Evolutionary conservation across 1,139 yeast genomes (phyloP).

Genomic region (Debaryomycetaceae sp.): DNA sequence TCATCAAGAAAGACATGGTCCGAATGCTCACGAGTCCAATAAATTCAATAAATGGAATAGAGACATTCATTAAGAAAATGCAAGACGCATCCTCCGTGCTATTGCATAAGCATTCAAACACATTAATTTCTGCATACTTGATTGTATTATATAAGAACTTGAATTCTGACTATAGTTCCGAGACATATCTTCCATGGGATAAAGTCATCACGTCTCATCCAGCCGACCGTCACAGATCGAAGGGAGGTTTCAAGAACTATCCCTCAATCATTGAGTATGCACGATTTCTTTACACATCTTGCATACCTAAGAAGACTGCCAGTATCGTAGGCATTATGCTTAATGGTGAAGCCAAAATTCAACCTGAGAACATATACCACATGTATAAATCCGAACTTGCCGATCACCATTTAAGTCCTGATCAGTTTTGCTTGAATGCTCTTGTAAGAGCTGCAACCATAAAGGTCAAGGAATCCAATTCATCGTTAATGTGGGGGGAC

Average conservation of each 20-base stretch:
- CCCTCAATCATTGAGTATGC: constrained; percentile 18
- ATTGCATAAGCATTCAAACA: constrained; percentile 8
- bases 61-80: constrained; percentile 12
- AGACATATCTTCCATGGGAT: constrained; percentile 18
- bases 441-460: constrained; percentile 36
- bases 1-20: constrained; percentile 31
- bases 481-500: constrained; percentile 40
- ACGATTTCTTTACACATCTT: constrained; percentile 17
- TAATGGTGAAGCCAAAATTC: constrained; percentile 42
- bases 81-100: constrained; percentile 4
- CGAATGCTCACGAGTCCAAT: constrained; percentile 27
- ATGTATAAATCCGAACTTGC: constrained; percentile 28
- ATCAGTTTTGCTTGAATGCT: constrained; percentile 39
- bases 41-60: constrained; percentile 16
- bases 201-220: constrained; percentile 1
- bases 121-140: constrained; percentile 30
- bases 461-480: constrained; percentile 11
- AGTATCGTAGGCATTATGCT: constrained; percentile 34
- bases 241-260: constrained; percentile 8
- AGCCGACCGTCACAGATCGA: not conserved
- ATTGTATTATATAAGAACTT: constrained; percentile 15
- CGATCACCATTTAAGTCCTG: constrained; percentile 19
- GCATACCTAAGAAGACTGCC: constrained; percentile 20
- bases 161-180: constrained; percentile 2
- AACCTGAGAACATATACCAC: constrained; percentile 33